A percentile compares a stretch with the other conserved stretches of the same genome.
These are phyloP conservation scores for Kwoniella sp. DNA, from an alignment of 768 basidiomycete species.

Conservation along the genomic window DNA sequence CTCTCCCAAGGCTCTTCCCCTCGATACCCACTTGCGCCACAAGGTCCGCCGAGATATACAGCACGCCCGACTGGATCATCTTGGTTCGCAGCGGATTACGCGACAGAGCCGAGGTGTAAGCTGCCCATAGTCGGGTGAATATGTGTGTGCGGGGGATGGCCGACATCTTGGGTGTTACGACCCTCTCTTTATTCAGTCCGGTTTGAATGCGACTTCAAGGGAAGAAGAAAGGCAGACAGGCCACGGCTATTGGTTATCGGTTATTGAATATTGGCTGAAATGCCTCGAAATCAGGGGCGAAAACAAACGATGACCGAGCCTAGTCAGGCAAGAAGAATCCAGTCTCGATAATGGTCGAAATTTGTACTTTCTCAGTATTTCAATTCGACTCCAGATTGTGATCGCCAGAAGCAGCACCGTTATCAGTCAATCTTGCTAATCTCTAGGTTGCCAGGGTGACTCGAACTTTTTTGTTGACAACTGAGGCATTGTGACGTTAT, in stretches of 20 bases:
- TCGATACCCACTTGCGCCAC: constrained; percentile 53
- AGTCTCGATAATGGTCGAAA: too few relatives aligned
- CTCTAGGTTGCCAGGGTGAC: neutral
- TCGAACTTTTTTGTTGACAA: constrained; percentile 1
- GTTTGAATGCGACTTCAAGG: neutral
- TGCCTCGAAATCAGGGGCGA: neutral
- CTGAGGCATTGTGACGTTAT: neutral
- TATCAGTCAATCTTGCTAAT: neutral
- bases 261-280: neutral
- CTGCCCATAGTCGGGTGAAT: constrained; percentile 32
- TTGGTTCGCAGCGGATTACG: constrained; percentile 47
- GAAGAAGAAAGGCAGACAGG: neutral
- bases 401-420: too few relatives aligned
- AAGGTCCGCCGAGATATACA: constrained; percentile 46
- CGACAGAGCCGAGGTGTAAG: constrained; percentile 29
- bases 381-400: too few relatives aligned
- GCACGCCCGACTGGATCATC: constrained; percentile 44
- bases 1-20: constrained; percentile 29
- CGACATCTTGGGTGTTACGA: constrained; percentile 1
- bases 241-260: too few relatives aligned
- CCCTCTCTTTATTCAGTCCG: neutral
- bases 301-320: constrained; percentile 1
- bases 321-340: too few relatives aligned
- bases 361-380: too few relatives aligned
- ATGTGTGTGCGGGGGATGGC: constrained; percentile 14